Evolutionary conservation across 306 rosid genomes (phyloP).

Genomic region (Geum urbanum): DNA sequence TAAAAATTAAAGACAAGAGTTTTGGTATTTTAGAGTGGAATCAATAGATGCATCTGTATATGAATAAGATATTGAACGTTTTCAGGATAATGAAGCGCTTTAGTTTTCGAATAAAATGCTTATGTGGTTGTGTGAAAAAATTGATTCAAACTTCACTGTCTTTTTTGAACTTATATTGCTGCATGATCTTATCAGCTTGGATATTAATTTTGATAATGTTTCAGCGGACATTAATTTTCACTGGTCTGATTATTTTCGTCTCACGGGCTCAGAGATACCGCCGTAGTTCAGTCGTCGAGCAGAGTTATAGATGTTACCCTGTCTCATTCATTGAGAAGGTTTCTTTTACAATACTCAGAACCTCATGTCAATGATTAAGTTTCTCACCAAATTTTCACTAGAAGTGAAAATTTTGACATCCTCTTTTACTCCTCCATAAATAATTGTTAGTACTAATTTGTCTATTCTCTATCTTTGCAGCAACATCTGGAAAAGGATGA

Average conservation of each 20-base stretch:
- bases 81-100: neutral
- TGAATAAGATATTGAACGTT: neutral
- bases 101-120: neutral
- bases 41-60: neutral
- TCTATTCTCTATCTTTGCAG: slow-evolving; percentile 31
- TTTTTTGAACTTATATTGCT: neutral
- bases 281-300: slow-evolving; percentile 26
- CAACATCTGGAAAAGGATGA: slow-evolving; percentile 46
- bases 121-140: neutral
- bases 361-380: neutral
- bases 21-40: neutral
- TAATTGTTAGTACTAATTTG: slow-evolving; percentile 10
- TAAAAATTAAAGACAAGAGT: neutral
- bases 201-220: neutral
- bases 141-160: neutral
- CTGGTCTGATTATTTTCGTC: neutral
- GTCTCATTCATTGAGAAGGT: slow-evolving; percentile 37
- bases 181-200: neutral
- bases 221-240: neutral
- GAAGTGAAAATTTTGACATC: neutral
- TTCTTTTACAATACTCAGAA: neutral
- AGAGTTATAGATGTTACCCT: slow-evolving; percentile 37
- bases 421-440: neutral
- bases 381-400: neutral
- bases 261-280: slow-evolving; percentile 30